These are phyloP conservation scores for Tetrapyrgos nigripes DNA, from an alignment of 1,284 basidiomycete genomes.

Conservation along the genomic window DNA sequence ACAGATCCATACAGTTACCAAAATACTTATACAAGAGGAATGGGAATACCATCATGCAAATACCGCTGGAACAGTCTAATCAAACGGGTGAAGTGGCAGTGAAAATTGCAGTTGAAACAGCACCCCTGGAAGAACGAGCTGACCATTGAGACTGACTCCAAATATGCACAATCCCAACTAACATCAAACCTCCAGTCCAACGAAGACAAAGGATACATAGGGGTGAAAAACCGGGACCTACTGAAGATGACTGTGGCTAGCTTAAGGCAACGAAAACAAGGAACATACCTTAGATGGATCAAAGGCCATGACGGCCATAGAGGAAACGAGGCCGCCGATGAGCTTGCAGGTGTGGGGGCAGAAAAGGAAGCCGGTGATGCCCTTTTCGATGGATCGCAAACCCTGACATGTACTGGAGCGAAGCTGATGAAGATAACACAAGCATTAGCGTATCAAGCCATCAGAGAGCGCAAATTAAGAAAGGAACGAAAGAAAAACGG, in stretches of 20 bases:
- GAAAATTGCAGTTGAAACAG: not conserved
- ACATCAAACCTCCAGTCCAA: not conserved
- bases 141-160: not conserved
- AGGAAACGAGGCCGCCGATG: not conserved
- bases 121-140: not conserved
- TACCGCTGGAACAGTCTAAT: not conserved
- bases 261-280: not conserved
- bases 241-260: not conserved
- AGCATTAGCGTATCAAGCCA: constrained; percentile 5
- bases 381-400: not conserved
- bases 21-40: too few relatives aligned
- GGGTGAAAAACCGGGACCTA: not conserved
- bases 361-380: not conserved
- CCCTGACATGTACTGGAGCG: not conserved
- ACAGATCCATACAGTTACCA: not conserved
- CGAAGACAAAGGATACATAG: not conserved
- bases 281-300: not conserved
- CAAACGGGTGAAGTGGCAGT: not conserved
- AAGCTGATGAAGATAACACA: constrained; percentile 13
- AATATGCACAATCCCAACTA: not conserved
- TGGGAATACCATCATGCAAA: too few relatives aligned
- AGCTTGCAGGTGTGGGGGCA: not conserved
- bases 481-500: not conserved
- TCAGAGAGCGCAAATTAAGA: constrained; percentile 4
- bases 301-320: not conserved